Evolutionary conservation across 345 rosid species (phyloP), one percentile per base, ranked within the genome.

Genomic region (Ceriops tagal): DNA sequence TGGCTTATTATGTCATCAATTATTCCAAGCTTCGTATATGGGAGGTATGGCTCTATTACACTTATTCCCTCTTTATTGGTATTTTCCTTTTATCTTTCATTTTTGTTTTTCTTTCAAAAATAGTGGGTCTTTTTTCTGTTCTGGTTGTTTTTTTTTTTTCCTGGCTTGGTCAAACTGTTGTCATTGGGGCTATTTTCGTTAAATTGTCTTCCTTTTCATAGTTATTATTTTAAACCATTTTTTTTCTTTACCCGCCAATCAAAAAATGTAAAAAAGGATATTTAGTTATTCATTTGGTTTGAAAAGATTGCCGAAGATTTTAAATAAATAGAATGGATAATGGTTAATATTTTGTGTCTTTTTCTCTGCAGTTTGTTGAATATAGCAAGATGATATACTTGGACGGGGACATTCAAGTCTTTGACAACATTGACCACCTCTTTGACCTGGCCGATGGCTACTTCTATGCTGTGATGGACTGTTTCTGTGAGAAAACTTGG

Each of bases 21-120:
- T 91, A 91, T 86, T 89, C 96, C 52, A 89, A 92, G 73, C 89
- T 92, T 20, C 93, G 93, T 53, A 89, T 92, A 22, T 89, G 93
- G 97, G 89, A 86, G 64, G 97, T 89, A 82, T 75, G 85, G 69
- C 0, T 6, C 31, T 35, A 1, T 20, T 66, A n/a, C 35, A 4
- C 34, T 11, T 53, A n/a, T 6, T 19, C 57, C 26, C 46, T 39
- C 15, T 4, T 39, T 8, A 9, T 5, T 18, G 55, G 22, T 5
- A 21, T 5, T 51, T 16, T 51, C n/a, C 55, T 16, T n/a, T 5
- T 19, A 21, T 51, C 22, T 11, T 20, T 32, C 53, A 5, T 53
- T 53, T 20, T 1, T 13, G 3, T 16, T 46, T 3, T 22, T 24
- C 24, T 49, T 30, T 18, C 5, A 15, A 34, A 26, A 39, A 39